Percentiles rank a stretch among this genome's conserved stretches.
Conservation (phyloP, 306 rosid species). For the Crotalaria pallida region DNA sequence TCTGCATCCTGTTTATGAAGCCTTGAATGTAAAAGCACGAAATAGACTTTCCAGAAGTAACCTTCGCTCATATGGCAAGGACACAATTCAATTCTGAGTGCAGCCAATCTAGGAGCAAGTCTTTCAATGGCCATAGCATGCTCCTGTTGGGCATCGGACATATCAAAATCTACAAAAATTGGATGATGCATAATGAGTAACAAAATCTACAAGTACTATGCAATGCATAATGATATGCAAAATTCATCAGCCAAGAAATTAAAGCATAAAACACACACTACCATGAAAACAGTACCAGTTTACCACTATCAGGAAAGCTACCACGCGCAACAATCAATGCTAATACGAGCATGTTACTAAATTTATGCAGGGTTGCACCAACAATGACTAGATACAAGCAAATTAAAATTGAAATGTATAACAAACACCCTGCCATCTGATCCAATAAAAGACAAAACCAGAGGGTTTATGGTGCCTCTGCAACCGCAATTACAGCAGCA, state of each 20-base stretch:
- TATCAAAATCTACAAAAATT: constrained; percentile 69
- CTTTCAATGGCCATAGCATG: constrained; percentile 69
- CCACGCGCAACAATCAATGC: not conserved
- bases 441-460: not conserved
- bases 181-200: constrained; percentile 26
- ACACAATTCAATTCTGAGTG: constrained; percentile 89
- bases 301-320: not conserved
- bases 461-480: no score
- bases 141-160: constrained; percentile 72
- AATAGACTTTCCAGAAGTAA: constrained; percentile 97
- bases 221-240: constrained; percentile 17
- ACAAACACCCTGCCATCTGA: not conserved
- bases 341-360: not conserved
- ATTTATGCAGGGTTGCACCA: not conserved
- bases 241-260: not conserved
- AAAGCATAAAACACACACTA: not conserved
- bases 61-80: constrained; percentile 93
- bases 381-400: not conserved
- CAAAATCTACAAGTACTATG: constrained; percentile 74
- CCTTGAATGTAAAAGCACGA: constrained; percentile 90
- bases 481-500: no score
- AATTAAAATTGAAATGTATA: not conserved
- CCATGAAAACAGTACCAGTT: not conserved
- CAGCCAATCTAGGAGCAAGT: constrained; percentile 83
- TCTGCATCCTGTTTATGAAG: constrained; percentile 79